Evolutionary conservation across 257 asterid species (phyloP), one percentile per base, ranked within the genome.

Genomic region (Solanum tarapatanum): DNA sequence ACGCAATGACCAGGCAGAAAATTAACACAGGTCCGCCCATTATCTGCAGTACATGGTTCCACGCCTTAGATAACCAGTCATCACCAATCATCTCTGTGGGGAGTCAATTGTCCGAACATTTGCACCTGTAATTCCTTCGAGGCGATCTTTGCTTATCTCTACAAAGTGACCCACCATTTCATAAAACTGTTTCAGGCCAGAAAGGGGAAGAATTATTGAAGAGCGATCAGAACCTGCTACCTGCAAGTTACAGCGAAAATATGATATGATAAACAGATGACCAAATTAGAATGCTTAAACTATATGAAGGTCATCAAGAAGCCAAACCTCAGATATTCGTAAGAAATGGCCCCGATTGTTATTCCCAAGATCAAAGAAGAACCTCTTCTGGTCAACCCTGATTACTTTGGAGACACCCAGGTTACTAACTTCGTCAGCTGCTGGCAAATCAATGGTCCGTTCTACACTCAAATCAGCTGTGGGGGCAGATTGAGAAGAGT

Each of bases 91-190:
- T 93, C 96, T 93, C 86, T 93, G 98, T 55, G 95, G 98, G 72
- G 99, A 92, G 83, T 96, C 99, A 90, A 94, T 92, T n/a, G 98
- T 95, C 87, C 98, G 93, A 74, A 95, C 94, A 90, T 93, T 95
- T 83, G 98, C 98, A 88, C 97, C 94, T 10, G 94, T 88, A 93
- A 92, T 91, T 64, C 98, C 98, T 91, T 95, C 98, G 45, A 93
- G 90, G 88, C 95, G 94, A 89, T 95, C 99, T 88, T 97, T 97
- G 2, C 96, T 93, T 74, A 95, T 92, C 90, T 95, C 99, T 93
- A 95, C 95, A 89, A 97, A 97, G 89, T 97, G 99, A 60, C 99
- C 98, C 85, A 97, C 94, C 98, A 94, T 95, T 91, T 97, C 99
- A 90, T 97, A 87, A 86, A 95, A 95, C 90, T 95, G 98, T 88